A percentile compares a stretch with the other conserved stretches of the same genome.
These are phyloP conservation scores for Lasiodiplodia sp. DNA, from an alignment of 2,329 filamentous ascomycete species.

Conservation along the genomic window DNA sequence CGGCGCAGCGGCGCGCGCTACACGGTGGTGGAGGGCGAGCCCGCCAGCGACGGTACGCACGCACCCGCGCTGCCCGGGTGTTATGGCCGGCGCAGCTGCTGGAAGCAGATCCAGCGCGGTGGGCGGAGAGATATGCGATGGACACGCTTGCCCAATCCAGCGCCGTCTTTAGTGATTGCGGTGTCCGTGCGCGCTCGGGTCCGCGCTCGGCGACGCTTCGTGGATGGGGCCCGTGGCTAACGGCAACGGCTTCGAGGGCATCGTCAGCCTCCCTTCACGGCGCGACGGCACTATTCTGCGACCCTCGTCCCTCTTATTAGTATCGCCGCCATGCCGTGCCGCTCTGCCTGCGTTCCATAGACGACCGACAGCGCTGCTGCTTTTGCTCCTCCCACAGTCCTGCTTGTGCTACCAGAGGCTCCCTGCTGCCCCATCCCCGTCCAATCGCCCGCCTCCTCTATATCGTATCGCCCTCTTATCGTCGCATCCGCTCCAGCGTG, in stretches of 20 bases:
- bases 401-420: slow-evolving; percentile 17
- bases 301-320: slow-evolving; percentile 26
- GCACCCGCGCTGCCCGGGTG: background rate
- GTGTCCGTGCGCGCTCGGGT: slow-evolving; percentile 18
- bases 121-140: slow-evolving; percentile 28
- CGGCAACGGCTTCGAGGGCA: slow-evolving; percentile 21
- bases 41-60: background rate
- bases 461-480: slow-evolving; percentile 25
- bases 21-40: slow-evolving; percentile 3
- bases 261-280: slow-evolving; percentile 24
- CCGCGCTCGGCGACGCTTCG: slow-evolving; percentile 18
- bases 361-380: slow-evolving; percentile 13
- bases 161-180: slow-evolving; percentile 13
- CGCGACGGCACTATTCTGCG: slow-evolving; percentile 25
- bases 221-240: slow-evolving; percentile 26
- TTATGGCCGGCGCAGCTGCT: slow-evolving; percentile 7
- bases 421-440: slow-evolving; percentile 3
- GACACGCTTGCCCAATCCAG: slow-evolving; percentile 26
- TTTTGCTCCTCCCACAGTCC: background rate
- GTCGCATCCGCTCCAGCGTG: slow-evolving; percentile 24
- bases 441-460: slow-evolving; percentile 26
- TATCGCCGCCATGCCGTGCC: slow-evolving; percentile 22
- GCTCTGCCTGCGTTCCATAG: slow-evolving; percentile 6
- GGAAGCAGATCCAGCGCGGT: slow-evolving; percentile 10
- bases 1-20: slow-evolving; percentile 4